A percentile compares a stretch with the other conserved stretches of the same genome.
These are phyloP conservation scores for Friedmanniomyces endolithicus DNA, from an alignment of 495 filamentous ascomycete genomes.

Conservation along the genomic window DNA sequence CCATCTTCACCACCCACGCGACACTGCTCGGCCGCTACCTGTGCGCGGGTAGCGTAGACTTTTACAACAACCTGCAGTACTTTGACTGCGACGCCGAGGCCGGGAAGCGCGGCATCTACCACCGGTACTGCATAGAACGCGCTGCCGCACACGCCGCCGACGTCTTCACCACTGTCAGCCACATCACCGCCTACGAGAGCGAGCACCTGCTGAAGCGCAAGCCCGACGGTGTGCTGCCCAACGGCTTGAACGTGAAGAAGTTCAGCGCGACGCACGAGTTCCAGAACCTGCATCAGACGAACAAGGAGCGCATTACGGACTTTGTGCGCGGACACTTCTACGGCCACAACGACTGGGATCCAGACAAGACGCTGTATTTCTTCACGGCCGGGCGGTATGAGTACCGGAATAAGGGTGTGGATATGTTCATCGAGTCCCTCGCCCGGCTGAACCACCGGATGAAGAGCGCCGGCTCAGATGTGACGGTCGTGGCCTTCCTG, in stretches of 20 bases:
- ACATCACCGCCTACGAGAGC: constrained; percentile 96
- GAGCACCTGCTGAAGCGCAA: constrained; percentile 97
- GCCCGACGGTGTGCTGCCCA: constrained; percentile 89
- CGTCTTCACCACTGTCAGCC: constrained; percentile 96
- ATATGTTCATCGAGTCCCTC: constrained; percentile 97
- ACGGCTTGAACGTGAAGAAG: constrained; percentile 96
- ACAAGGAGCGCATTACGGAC: constrained; percentile 95
- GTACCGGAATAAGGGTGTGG: constrained; percentile 94
- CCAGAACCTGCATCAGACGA: constrained; percentile 91
- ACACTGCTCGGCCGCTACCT: constrained; percentile 91
- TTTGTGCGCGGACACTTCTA: constrained; percentile 98
- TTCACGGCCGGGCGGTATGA: constrained; percentile 96
- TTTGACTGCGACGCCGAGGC: constrained; percentile 96
- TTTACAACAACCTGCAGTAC: constrained; percentile 97
- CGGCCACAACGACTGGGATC: constrained; percentile 91
- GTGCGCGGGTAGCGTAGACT: constrained; percentile 93
- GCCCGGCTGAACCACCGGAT: constrained; percentile 88
- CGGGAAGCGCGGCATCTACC: constrained; percentile 96
- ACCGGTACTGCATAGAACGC: constrained; percentile 95
- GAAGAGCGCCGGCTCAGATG: constrained; percentile 74
- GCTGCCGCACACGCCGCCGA: constrained; percentile 82
- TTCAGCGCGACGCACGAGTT: constrained; percentile 98
- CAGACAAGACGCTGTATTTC: constrained; percentile 94
- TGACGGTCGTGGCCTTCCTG: constrained; percentile 94
- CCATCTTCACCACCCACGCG: constrained; percentile 97